These are phyloP conservation scores for Monosporozyma siamensis DNA, from an alignment of 805 yeast species.

Conservation along the genomic window DNA sequence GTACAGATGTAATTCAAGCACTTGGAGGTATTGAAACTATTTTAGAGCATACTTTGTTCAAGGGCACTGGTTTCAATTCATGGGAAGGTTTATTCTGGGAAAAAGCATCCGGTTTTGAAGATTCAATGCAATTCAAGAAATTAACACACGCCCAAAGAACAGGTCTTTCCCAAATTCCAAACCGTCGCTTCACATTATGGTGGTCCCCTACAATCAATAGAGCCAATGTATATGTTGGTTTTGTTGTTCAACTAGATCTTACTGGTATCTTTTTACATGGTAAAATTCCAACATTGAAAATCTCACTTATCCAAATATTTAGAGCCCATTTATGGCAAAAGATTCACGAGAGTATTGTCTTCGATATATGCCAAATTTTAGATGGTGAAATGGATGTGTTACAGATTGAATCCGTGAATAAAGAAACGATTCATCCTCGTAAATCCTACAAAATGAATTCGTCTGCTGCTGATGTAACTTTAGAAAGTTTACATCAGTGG, in stretches of 20 bases:
- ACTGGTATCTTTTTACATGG: slow-evolving; percentile 98
- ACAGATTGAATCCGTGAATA: slow-evolving; percentile 77
- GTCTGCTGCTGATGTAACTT: slow-evolving; percentile 82
- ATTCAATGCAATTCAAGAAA: slow-evolving; percentile 86
- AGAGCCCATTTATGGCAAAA: slow-evolving; percentile 99
- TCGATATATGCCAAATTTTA: slow-evolving; percentile 84
- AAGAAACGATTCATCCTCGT: slow-evolving; percentile 91
- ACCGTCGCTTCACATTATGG: slow-evolving; percentile 94
- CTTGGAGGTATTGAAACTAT: slow-evolving; percentile 96
- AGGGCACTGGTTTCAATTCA: slow-evolving; percentile 93
- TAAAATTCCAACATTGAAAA: slow-evolving; percentile 92
- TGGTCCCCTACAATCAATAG: slow-evolving; percentile 99
- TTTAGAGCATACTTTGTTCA: slow-evolving; percentile 86
- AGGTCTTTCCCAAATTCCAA: slow-evolving; percentile 95
- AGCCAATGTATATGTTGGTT: slow-evolving; percentile 96
- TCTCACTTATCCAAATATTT: slow-evolving; percentile 90
- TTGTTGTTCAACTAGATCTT: slow-evolving; percentile 87
- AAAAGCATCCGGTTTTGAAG: slow-evolving; percentile 94
- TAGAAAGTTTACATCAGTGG: slow-evolving; percentile 74
- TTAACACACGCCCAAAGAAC: slow-evolving; percentile 96
- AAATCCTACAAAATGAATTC: slow-evolving; percentile 96
- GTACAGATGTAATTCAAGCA: slow-evolving; percentile 95
- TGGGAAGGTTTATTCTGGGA: slow-evolving; percentile 99
- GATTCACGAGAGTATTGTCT: slow-evolving; percentile 90
- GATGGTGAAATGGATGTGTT: slow-evolving; percentile 79